phyloP scores from a whole-genome alignment of 108 stramenopile species.

The Aurantiochytrium sp. region DNA sequence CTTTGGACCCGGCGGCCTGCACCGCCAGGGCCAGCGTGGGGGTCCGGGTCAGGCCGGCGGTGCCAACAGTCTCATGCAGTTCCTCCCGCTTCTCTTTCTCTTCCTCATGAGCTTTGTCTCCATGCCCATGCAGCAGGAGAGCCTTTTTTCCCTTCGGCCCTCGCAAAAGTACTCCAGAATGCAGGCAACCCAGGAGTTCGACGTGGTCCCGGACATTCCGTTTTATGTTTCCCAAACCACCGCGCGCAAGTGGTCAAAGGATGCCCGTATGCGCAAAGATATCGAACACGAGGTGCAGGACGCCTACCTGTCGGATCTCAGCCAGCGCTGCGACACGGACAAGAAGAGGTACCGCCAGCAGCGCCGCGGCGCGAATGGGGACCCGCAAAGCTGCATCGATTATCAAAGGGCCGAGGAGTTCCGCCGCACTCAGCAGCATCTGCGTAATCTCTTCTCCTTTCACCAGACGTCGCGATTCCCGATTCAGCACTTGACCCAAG shows the following conservation, averaged over 20 bases:
- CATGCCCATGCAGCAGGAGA: not conserved
- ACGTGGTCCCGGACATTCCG: not conserved
- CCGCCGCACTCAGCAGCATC: no score
- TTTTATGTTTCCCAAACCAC: not conserved
- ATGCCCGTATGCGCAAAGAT: not conserved
- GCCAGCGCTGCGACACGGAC: not conserved
- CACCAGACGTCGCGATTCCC: not conserved
- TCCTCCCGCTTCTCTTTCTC: conserved; percentile 7
- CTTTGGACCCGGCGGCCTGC: not conserved
- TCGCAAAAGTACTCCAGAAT: not conserved
- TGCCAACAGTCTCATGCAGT: not conserved
- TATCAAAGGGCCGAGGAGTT: no score
- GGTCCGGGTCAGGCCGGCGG: not conserved
- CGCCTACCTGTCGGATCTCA: not conserved
- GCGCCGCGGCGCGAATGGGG: not conserved
- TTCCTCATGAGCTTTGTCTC: not conserved
- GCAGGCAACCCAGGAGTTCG: not conserved
- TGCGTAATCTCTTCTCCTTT: not conserved
- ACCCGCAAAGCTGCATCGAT: no score
- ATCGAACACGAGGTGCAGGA: not conserved
- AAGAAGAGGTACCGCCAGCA: not conserved
- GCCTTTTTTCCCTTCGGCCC: not conserved
- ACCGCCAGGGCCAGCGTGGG: not conserved
- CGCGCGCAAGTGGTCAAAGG: not conserved
- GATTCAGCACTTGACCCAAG: not conserved